Base-by-base conservation (phyloP, 2,329 filamentous ascomycete species). In the Gnomoniopsis sp. region DNA sequence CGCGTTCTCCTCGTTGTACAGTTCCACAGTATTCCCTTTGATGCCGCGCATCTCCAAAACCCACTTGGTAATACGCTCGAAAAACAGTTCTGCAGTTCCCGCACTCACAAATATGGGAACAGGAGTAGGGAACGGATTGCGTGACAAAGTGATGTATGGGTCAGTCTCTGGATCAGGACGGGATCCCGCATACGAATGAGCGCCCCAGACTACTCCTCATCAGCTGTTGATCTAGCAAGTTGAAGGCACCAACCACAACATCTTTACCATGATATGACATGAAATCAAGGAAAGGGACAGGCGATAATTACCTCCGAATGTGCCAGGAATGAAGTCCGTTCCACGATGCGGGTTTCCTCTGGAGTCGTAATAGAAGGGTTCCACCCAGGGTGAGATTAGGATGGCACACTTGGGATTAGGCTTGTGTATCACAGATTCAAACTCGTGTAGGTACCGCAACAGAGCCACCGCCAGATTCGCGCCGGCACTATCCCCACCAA, bases 401-500 rank as follows among this genome's bases (percentile, higher is more conserved):
- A 49, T 21, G 12, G 53, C 53, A 38, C 46, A 55, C 1, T 62
- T 63, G 0, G 78, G 78, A 1, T 52, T 23, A 0, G 70, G 70
- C 2, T 79, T 64, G 3, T 59, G 65, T 2, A 73, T 56, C 1
- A 70, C 65, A 6, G 65, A 36, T 4, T 74, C 76, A 57, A 73
- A 71, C 30, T 79, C 76, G 11, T 65, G 53, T 6, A 82, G 61
- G 63, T 82, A 81, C 17, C 78, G 69, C 22, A 81, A 66, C 8
- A 82, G 65, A 0, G 71, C 69, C 22, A 80, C 71, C 0, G 67
- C 70, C 7, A 78, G 66, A 61, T 81, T 79, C 1, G 67, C 79
- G 53, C 79, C 79, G 0, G 79, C 78, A 19, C 74, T 77, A 64
- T 82, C 79, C 7, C 79, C 79, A 0, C 72, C 74, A 0, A 82